Evolutionary conservation across 305 asterid species (phyloP).

Genomic region (Solanum hybrid): DNA sequence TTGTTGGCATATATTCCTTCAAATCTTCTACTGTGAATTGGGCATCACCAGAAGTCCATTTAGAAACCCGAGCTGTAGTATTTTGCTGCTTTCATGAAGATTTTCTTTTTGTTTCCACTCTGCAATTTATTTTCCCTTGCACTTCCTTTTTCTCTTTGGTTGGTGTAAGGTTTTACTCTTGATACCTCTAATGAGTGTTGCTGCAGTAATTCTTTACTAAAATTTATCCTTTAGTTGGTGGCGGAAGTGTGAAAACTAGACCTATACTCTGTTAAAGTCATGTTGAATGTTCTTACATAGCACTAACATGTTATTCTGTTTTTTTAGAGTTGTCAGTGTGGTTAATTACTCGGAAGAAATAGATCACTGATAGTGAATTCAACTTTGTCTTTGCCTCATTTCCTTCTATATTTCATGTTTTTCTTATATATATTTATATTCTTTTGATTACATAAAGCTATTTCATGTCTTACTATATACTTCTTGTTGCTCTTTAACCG

Average conservation of each 20-base stretch:
- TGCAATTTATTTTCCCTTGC: not conserved
- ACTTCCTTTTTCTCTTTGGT: not conserved
- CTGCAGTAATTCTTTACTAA: not conserved
- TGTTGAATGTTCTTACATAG: not conserved
- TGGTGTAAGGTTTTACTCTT: not conserved
- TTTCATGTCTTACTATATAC: not conserved
- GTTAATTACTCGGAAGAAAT: not conserved
- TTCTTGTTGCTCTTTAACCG: not conserved
- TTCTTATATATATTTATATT: not conserved
- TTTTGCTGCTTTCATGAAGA: not conserved
- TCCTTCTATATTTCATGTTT: not conserved
- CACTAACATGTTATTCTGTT: not conserved
- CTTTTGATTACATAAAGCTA: not conserved
- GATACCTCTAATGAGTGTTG: not conserved
- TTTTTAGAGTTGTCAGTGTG: not conserved
- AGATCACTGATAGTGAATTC: not conserved
- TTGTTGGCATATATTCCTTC: not conserved
- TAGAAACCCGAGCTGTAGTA: not conserved
- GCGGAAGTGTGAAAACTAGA: not conserved
- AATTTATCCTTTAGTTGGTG: not conserved
- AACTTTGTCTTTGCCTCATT: not conserved
- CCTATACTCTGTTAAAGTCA: not conserved
- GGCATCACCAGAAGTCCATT: not conserved
- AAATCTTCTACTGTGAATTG: not conserved
- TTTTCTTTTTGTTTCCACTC: not conserved